Evolutionary conservation across 2,329 filamentous ascomycete species (phyloP), one percentile per base, ranked within the genome.

Genomic region (Mariannaea sp.): DNA sequence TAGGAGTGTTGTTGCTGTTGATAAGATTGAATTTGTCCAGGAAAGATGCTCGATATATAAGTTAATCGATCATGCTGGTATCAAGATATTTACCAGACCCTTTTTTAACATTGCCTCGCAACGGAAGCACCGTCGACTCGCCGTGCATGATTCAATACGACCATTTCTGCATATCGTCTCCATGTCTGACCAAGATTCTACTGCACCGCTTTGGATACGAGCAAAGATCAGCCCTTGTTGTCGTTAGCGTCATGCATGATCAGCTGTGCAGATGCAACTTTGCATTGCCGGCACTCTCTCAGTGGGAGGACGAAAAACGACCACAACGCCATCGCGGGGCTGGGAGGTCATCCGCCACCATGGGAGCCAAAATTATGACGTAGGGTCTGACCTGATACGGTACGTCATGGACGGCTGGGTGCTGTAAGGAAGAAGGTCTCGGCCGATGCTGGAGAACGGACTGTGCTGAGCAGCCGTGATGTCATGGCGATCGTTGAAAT

Each of bases 321-420:
- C 12, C 8, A 19, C 26, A 17, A 12, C 7, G 19, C 32, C 22
- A 32, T n/a, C 4, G 13, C 3, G 35, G 27, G 44, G 44, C 44
- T 47, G 22, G 7, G 33, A 29, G 8, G 16, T 47, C 44, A 47
- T 22, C 24, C 8, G 16, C 16, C 14, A 20, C n/a, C 5, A 16
- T 17, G 24, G 13, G 14, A n/a, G 33, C 24, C 9, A 35, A 27
- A 10, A 47, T 14, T 16, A 26, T 32, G 35, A 48, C 45, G 27
- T 33, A 33, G 45, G 24, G 26, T 48, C 19, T 40, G 45, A 33
- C 45, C 19, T 24, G 20, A 39, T 19, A n/a, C 22, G 35, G 35
- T 9, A 38, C 35, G 24, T 42, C 40, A 30, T 7, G 20, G n/a
- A n/a, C n/a, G n/a, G n/a, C n/a, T n/a, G n/a, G n/a, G n/a, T n/a